A percentile compares a stretch with the other conserved stretches of the same genome.
These are phyloP conservation scores for Fusarium abutilonis DNA, from an alignment of 2,329 filamentous ascomycete species.

Conservation along the genomic window DNA sequence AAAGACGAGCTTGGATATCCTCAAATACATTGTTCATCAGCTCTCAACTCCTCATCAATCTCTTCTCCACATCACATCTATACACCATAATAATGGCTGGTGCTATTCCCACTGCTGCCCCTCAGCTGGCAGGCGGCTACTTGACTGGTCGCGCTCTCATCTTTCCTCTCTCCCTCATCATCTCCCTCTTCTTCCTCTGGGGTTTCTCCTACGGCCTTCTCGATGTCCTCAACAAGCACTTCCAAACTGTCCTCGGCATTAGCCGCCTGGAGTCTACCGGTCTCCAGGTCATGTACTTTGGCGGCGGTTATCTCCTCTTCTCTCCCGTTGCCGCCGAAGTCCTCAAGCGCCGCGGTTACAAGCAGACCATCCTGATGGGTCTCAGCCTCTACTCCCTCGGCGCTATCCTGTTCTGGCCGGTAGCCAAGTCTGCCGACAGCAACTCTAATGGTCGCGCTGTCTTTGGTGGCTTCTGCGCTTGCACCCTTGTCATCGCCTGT, in stretches of 20 bases:
- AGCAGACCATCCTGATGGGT: slow-evolving; percentile 73
- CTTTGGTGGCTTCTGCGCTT: slow-evolving; percentile 79
- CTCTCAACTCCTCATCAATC: slow-evolving; percentile 10
- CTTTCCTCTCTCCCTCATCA: slow-evolving; percentile 69
- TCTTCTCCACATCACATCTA: not conserved
- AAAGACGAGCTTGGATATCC: slow-evolving; percentile 20
- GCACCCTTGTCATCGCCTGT: slow-evolving; percentile 77
- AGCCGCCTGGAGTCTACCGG: slow-evolving; percentile 57
- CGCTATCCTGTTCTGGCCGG: slow-evolving; percentile 64
- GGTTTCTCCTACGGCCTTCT: slow-evolving; percentile 58
- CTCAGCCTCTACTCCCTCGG: slow-evolving; percentile 72
- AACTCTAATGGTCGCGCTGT: slow-evolving; percentile 37
- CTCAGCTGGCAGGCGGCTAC: slow-evolving; percentile 40
- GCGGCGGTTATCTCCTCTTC: slow-evolving; percentile 58
- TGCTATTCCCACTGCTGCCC: slow-evolving; percentile 37
- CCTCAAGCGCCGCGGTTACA: slow-evolving; percentile 71
- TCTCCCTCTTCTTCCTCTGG: slow-evolving; percentile 59
- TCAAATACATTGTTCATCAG: slow-evolving; percentile 9
- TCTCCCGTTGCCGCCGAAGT: slow-evolving; percentile 66
- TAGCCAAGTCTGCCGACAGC: slow-evolving; percentile 59
- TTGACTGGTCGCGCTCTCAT: slow-evolving; percentile 51
- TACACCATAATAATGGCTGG: slow-evolving; percentile 36
- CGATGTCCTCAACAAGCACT: slow-evolving; percentile 61
- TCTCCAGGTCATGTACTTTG: slow-evolving; percentile 63
- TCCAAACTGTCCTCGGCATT: slow-evolving; percentile 58